Percentiles rank a stretch among this genome's conserved stretches.
Evolutionary conservation across 768 basidiomycete genomes (phyloP).

Genomic region (Pisolithus orientalis): DNA sequence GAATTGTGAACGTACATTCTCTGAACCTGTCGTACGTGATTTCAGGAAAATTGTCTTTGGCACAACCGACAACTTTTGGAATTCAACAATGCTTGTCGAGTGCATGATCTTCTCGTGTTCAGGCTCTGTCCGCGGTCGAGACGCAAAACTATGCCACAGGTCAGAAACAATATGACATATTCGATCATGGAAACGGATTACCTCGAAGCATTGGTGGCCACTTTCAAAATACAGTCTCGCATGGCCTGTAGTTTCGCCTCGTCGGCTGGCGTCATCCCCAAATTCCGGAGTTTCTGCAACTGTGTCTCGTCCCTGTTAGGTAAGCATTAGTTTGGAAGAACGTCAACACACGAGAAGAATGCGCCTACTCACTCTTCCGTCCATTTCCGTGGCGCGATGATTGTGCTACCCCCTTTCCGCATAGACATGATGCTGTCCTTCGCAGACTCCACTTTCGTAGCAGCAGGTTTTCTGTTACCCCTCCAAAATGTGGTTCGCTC

Average conservation of each 20-base stretch:
- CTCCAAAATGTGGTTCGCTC: conserved; percentile 81
- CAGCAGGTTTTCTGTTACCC: conserved; percentile 37
- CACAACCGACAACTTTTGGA: conserved; percentile 84
- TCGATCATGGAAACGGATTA: conserved; percentile 16
- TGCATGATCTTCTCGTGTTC: conserved; percentile 61
- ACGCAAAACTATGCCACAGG: conserved; percentile 47
- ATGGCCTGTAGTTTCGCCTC: conserved; percentile 85
- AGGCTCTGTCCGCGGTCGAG: conserved; percentile 55
- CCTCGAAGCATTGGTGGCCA: conserved; percentile 77
- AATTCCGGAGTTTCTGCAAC: conserved; percentile 70
- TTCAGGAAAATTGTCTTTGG: conserved; percentile 89
- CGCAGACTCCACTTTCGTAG: conserved; percentile 55
- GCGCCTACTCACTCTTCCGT: conserved; percentile 70
- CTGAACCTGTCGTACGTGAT: conserved; percentile 34
- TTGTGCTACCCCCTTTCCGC: conserved; percentile 43
- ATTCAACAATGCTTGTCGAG: conserved; percentile 60
- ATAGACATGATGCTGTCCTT: conserved; percentile 66
- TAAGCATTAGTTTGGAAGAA: not conserved
- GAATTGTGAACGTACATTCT: conserved; percentile 35
- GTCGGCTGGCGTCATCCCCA: conserved; percentile 79
- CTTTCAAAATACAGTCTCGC: conserved; percentile 81
- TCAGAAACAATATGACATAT: conserved; percentile 4
- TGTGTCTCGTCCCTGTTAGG: conserved; percentile 66
- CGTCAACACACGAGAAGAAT: not conserved
- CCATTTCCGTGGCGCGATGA: conserved; percentile 38